Evolutionary conservation across 192 early-diverging fungal species (phyloP).

Genomic region (Coemansia sp.): DNA sequence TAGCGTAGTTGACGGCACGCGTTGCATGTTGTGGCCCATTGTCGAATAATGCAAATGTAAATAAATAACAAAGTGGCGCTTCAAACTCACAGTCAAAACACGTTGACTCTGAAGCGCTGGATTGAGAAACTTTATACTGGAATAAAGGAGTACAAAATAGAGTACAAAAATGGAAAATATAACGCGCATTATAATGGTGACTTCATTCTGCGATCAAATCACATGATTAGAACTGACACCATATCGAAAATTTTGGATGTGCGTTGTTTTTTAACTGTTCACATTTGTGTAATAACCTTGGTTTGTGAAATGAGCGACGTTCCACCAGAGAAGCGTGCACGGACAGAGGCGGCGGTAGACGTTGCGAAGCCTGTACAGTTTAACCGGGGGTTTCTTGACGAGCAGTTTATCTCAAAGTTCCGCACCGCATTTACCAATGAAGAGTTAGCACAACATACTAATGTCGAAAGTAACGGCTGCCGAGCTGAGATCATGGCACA

Average conservation of each 20-base stretch:
- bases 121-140: neutral
- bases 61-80: neutral
- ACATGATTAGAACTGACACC: neutral
- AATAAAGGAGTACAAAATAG: too few species aligned
- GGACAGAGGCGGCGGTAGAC: conserved; percentile 3
- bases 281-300: neutral
- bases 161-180: neutral
- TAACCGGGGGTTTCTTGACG: conserved; percentile 26
- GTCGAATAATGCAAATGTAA: neutral
- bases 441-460: neutral
- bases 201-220: neutral
- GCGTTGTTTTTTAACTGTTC: neutral
- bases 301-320: neutral
- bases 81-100: neutral
- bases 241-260: neutral
- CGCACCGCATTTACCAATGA: conserved; percentile 20
- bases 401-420: conserved; percentile 21
- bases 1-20: conserved; percentile 30
- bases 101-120: neutral
- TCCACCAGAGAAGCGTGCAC: conserved; percentile 27
- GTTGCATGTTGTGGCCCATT: conserved; percentile 27
- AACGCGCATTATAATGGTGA: too few species aligned
- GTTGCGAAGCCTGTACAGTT: conserved; percentile 6
- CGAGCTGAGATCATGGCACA: conserved; percentile 18
- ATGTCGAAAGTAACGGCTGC: neutral